Percentiles rank a stretch among this genome's conserved stretches.
Conservation (phyloP, 805 yeast genomes). For the Candida rishiriensis region DNA sequence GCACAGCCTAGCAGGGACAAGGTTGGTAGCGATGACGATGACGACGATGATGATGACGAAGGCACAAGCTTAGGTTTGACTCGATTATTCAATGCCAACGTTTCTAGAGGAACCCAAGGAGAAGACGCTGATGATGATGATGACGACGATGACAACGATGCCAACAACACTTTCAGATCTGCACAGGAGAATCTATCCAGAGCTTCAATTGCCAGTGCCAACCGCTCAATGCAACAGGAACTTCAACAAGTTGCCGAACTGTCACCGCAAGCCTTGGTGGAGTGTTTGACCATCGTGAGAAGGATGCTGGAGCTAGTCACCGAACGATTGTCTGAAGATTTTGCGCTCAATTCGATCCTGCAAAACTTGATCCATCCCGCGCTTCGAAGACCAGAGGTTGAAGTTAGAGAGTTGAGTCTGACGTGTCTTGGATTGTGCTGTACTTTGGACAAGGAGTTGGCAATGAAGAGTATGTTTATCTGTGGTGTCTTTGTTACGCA, state of each 20-base stretch:
- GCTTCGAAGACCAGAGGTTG: conserved; percentile 51
- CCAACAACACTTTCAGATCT: conserved; percentile 20
- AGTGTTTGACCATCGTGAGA: conserved; percentile 65
- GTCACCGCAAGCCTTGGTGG: conserved; percentile 45
- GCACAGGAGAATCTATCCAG: conserved; percentile 28
- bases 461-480: conserved; percentile 55
- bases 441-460: conserved; percentile 60
- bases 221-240: conserved; percentile 29
- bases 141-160: conserved; percentile 19
- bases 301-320: conserved; percentile 64
- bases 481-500: conserved; percentile 64
- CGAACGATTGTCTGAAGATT: conserved; percentile 60
- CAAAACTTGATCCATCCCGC: conserved; percentile 80
- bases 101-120: neutral
- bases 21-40: conserved; percentile 21
- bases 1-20: conserved; percentile 22
- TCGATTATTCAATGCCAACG: too few relatives aligned
- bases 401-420: conserved; percentile 61
- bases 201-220: conserved; percentile 29
- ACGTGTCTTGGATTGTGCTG: conserved; percentile 78
- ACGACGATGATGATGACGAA: conserved; percentile 20
- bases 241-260: conserved; percentile 36
- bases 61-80: too few relatives aligned
- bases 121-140: conserved; percentile 20
- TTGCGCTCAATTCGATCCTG: conserved; percentile 62